Evolutionary conservation across 2,329 filamentous ascomycete genomes (phyloP).

Genomic region (Colletotrichum orchidophilum): DNA sequence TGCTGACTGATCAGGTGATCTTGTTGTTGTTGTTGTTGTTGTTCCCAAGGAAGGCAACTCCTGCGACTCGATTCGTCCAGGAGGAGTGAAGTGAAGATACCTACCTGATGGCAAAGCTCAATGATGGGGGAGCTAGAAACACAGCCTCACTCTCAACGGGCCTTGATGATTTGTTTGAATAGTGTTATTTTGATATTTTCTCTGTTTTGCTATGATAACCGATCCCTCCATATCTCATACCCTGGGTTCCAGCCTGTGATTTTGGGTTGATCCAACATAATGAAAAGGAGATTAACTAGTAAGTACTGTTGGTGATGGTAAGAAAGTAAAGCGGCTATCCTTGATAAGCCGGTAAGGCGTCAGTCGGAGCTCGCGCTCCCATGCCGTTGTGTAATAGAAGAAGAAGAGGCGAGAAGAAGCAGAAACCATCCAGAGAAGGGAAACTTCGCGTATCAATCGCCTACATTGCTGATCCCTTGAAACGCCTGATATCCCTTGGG

Average conservation of each 20-base stretch:
- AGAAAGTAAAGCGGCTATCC: not conserved
- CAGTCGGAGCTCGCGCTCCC: conserved; percentile 15
- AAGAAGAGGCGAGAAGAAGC: not conserved
- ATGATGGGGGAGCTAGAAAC: not conserved
- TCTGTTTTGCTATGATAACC: conserved; percentile 27
- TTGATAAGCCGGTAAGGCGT: not conserved
- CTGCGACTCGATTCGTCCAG: not conserved
- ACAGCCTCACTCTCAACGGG: not conserved
- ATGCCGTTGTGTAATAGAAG: conserved; percentile 3
- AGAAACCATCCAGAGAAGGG: not conserved
- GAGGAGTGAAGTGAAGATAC: not conserved
- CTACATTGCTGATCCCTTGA: conserved; percentile 9
- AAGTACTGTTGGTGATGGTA: not conserved
- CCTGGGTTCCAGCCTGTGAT: conserved; percentile 28
- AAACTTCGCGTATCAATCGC: conserved; percentile 1
- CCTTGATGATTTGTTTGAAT: not conserved
- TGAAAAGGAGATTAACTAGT: conserved; percentile 23
- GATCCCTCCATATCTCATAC: conserved; percentile 21
- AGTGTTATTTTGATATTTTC: conserved; percentile 17
- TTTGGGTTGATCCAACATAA: conserved; percentile 17
- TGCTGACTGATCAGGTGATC: not conserved
- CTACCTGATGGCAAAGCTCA: not conserved
- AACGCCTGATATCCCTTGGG: conserved; percentile 16
- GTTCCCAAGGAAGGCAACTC: not conserved
- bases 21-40: conserved; percentile 1